phyloP scores from a whole-genome alignment of 768 basidiomycete species.

The Auriscalpium vulgare region DNA sequence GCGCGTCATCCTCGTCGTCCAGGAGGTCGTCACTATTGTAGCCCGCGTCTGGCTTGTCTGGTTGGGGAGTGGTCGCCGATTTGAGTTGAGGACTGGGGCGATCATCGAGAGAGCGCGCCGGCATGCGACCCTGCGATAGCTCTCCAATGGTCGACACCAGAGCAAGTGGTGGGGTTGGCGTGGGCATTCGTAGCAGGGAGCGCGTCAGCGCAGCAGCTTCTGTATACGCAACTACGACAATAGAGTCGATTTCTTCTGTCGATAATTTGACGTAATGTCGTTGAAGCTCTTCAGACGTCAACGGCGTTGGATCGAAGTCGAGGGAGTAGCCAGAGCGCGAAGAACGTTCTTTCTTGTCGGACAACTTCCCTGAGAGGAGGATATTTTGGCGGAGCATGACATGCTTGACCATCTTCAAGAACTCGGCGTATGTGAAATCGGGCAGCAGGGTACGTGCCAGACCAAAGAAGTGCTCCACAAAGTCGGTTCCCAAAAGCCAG shows the following conservation, averaged over 20 bases:
- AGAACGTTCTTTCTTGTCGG: constrained; percentile 13
- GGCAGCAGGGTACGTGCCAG: constrained; percentile 20
- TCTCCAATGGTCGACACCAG: background rate
- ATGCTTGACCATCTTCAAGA: constrained; percentile 21
- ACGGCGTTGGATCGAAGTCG: constrained; percentile 12
- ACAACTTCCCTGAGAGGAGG: constrained; percentile 17
- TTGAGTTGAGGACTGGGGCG: no score
- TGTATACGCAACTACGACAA: background rate
- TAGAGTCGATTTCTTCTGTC: background rate
- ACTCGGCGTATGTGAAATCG: constrained; percentile 22
- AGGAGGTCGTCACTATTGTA: no score
- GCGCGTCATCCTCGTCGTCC: no score
- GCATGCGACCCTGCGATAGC: background rate
- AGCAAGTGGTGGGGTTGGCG: background rate
- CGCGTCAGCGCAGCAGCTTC: background rate
- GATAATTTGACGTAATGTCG: background rate
- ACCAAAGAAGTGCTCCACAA: constrained; percentile 25
- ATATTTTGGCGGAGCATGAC: constrained; percentile 20
- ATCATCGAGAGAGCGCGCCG: no score
- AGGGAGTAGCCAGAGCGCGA: constrained; percentile 17
- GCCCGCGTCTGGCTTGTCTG: no score
- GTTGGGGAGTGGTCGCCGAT: no score
- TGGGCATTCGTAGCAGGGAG: background rate
- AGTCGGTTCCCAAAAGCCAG: constrained; percentile 18
- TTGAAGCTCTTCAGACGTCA: constrained; percentile 1